Conservation (phyloP, 352 stramenopile genomes). For the Phytophthora fragariae region DNA sequence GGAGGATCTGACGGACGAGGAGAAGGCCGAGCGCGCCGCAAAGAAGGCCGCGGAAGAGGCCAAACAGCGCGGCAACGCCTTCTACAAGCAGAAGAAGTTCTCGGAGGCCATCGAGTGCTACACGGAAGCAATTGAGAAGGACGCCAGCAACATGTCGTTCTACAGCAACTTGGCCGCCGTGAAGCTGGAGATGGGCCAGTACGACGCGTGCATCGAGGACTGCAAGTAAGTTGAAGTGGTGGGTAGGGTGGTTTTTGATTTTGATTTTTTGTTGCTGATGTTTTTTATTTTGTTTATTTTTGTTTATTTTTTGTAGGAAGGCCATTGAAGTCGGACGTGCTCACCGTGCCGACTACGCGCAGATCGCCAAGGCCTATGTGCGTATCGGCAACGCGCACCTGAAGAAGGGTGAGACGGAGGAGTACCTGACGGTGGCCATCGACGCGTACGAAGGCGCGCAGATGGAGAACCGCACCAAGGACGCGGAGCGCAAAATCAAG, state of each 20-base stretch:
- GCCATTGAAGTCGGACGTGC: constrained; percentile 96
- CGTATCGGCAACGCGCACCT: constrained; percentile 97
- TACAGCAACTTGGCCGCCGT: constrained; percentile 98
- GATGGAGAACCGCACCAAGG: too few relatives aligned
- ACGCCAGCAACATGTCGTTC: constrained; percentile 97
- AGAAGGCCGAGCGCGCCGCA: constrained; percentile 59
- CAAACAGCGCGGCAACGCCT: constrained; percentile 96
- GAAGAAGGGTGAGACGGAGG: constrained; percentile 93
- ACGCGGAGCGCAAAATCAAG: too few relatives aligned
- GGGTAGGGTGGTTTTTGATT: too few relatives aligned
- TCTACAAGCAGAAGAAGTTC: constrained; percentile 99
- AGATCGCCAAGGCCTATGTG: constrained; percentile 96
- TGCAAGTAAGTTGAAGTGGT: too few relatives aligned
- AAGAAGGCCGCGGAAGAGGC: constrained; percentile 87
- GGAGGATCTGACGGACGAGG: constrained; percentile 88
- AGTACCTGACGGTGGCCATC: constrained; percentile 89
- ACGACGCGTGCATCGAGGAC: constrained; percentile 78
- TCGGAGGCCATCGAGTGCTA: constrained; percentile 94
- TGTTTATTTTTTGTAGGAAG: constrained; percentile 70
- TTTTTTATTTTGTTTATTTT: constrained; percentile 26
- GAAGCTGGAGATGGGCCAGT: constrained; percentile 96
- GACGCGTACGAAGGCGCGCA: constrained; percentile 36
- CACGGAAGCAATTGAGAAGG: constrained; percentile 95
- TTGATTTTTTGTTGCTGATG: not conserved
- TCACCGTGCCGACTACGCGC: constrained; percentile 95